These are phyloP conservation scores for Phytophthora sojae DNA, from an alignment of 352 stramenopile species.

Conservation along the genomic window DNA sequence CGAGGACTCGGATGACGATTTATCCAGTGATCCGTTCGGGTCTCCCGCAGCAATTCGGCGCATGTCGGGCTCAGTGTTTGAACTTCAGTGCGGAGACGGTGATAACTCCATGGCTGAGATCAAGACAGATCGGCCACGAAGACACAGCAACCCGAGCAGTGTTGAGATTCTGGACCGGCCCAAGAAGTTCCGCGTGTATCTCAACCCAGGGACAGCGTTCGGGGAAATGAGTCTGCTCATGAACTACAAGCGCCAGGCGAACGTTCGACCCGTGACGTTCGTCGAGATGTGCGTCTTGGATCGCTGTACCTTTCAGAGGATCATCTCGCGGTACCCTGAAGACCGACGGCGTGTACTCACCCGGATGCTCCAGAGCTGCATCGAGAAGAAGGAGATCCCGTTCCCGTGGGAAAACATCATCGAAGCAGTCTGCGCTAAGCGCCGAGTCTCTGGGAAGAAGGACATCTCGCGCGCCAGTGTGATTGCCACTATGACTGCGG, in stretches of 20 bases:
- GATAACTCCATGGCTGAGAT: background rate
- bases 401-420: constrained; percentile 19
- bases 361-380: constrained; percentile 16
- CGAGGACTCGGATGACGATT: background rate
- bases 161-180: background rate
- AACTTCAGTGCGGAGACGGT: background rate
- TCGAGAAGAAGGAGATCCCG: constrained; percentile 22
- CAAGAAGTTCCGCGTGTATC: background rate
- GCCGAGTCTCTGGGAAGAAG: constrained; percentile 2
- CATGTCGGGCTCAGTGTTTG: background rate
- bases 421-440: constrained; percentile 5
- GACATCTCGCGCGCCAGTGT: constrained; percentile 4
- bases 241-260: constrained; percentile 35
- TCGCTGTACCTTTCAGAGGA: constrained; percentile 8
- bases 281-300: constrained; percentile 31
- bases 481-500: constrained; percentile 4
- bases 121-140: background rate
- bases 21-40: background rate
- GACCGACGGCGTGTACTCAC: constrained; percentile 22
- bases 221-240: constrained; percentile 49
- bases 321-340: constrained; percentile 19
- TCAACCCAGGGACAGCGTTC: constrained; percentile 12
- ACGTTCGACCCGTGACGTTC: constrained; percentile 28
- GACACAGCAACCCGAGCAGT: background rate
- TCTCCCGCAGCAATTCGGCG: background rate